Evolutionary conservation across 768 basidiomycete species (phyloP).

Genomic region (Rhizopogon vulgaris): DNA sequence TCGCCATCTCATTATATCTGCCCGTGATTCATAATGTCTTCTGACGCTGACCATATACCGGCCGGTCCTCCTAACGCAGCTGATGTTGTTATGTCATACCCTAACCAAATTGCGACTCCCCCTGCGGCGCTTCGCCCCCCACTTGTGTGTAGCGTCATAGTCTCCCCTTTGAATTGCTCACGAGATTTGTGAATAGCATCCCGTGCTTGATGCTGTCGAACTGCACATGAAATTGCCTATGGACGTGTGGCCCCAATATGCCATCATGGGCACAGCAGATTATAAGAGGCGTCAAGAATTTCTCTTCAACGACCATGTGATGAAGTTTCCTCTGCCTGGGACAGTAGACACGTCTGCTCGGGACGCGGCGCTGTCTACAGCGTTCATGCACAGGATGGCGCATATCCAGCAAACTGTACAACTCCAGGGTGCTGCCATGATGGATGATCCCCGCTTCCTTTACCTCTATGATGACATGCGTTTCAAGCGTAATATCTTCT

Average conservation of each 20-base stretch:
- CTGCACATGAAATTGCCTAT: not conserved
- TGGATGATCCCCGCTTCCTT: not conserved
- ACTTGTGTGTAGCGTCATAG: not conserved
- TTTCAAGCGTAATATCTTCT: conserved; percentile 18
- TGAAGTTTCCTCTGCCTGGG: not conserved
- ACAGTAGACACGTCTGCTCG: not conserved
- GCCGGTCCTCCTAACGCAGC: too few species aligned
- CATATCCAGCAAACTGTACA: not conserved
- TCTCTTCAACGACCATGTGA: not conserved
- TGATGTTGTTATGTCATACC: not conserved
- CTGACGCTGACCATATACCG: not conserved
- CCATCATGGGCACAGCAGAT: not conserved
- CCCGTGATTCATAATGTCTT: not conserved
- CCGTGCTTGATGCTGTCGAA: not conserved
- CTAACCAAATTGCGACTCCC: not conserved
- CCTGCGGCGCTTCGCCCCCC: not conserved
- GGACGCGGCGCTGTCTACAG: not conserved
- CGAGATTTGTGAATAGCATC: not conserved
- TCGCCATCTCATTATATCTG: not conserved
- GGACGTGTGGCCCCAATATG: not conserved
- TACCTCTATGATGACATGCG: conserved; percentile 4
- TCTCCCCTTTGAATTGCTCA: not conserved
- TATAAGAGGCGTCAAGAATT: not conserved
- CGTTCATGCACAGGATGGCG: not conserved
- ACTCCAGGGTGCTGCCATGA: not conserved